These are phyloP conservation scores for Colletotrichum lupini DNA, from an alignment of 2,329 filamentous ascomycete genomes.

Conservation along the genomic window DNA sequence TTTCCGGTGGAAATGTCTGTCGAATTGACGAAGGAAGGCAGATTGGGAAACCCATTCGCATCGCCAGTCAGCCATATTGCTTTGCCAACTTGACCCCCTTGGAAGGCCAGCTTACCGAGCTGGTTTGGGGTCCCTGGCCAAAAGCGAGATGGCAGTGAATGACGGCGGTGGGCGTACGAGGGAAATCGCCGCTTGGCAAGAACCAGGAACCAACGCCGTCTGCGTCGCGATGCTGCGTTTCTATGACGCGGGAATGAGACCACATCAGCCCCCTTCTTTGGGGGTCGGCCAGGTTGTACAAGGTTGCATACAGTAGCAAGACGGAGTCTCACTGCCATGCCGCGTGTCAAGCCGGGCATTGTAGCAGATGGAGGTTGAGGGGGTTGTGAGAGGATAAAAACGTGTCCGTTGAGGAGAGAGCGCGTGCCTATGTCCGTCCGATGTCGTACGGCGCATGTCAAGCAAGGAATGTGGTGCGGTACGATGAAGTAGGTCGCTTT, in stretches of 20 bases:
- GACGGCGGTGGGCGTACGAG: neutral
- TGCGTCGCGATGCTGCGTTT: conserved; percentile 11
- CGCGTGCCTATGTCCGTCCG: neutral
- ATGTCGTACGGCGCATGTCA: neutral
- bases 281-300: neutral
- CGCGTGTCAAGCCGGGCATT: neutral
- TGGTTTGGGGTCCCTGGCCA: conserved; percentile 12
- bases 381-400: neutral
- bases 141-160: conserved; percentile 10
- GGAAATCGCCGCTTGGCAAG: conserved; percentile 7
- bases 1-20: neutral
- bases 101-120: neutral
- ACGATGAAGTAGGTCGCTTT: neutral
- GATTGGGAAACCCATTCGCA: conserved; percentile 26
- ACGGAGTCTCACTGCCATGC: neutral
- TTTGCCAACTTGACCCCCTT: neutral
- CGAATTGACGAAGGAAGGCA: neutral
- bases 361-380: neutral
- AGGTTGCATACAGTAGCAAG: conserved; percentile 6
- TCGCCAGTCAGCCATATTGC: neutral
- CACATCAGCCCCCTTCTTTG: conserved; percentile 1
- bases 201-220: conserved; percentile 1
- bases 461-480: neutral
- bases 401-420: neutral
- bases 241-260: conserved; percentile 30